Conservation (phyloP, 1,139 yeast genomes). For the Groenewaldozyma auringiensis region DNA sequence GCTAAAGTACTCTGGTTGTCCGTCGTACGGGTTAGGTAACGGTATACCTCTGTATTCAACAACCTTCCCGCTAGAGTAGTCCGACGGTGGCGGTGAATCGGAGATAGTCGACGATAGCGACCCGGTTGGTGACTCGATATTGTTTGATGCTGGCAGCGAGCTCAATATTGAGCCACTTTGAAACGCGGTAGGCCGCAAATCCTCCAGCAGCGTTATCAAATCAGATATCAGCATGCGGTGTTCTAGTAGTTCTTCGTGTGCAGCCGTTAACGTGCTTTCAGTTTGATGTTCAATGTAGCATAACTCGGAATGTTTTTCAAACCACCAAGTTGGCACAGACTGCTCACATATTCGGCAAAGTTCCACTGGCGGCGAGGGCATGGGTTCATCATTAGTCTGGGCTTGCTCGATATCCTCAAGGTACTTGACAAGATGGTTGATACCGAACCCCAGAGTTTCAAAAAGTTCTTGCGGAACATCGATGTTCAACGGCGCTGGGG, state of each 20-base stretch:
- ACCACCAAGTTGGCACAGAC: slow-evolving; percentile 92
- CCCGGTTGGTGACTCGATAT: slow-evolving; percentile 12
- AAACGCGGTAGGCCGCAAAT: neutral
- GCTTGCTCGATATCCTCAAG: slow-evolving; percentile 53
- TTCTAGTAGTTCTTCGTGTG: slow-evolving; percentile 72
- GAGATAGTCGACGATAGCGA: slow-evolving; percentile 10
- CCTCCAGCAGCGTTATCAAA: slow-evolving; percentile 18
- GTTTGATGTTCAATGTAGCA: slow-evolving; percentile 82
- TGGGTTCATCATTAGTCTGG: slow-evolving; percentile 43
- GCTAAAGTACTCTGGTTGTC: slow-evolving; percentile 2
- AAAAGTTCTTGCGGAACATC: slow-evolving; percentile 61
- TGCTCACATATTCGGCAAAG: slow-evolving; percentile 90
- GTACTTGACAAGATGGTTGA: slow-evolving; percentile 73
- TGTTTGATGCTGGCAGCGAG: slow-evolving; percentile 2
- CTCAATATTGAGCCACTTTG: slow-evolving; percentile 1
- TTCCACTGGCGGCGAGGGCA: slow-evolving; percentile 71
- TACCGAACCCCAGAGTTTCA: slow-evolving; percentile 78
- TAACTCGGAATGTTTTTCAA: slow-evolving; percentile 82
- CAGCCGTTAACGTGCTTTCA: slow-evolving; percentile 66
- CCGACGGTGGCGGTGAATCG: slow-evolving; percentile 7
- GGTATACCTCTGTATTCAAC: slow-evolving; percentile 56
- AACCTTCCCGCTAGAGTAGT: slow-evolving; percentile 11
- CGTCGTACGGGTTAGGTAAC: slow-evolving; percentile 34
- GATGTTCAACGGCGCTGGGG: slow-evolving; percentile 50
- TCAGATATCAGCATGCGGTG: slow-evolving; percentile 50